A percentile compares a stretch with the other conserved stretches of the same genome.
phyloP scores from a whole-genome alignment of 129 eudicot genomes.

The Scalesia atractyloides region DNA sequence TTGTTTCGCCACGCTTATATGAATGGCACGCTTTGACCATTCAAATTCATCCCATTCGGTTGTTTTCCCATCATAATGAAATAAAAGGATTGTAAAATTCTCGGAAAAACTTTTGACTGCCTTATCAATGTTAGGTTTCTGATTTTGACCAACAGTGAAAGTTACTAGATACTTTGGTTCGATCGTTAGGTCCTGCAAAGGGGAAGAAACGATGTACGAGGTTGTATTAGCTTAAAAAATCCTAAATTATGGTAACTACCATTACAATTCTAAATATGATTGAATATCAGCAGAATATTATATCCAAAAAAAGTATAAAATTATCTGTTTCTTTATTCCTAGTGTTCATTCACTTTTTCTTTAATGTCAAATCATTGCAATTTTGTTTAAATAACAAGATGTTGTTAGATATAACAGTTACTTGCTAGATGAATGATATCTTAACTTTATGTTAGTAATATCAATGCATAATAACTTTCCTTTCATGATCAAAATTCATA shows the following conservation, averaged over 20 bases:
- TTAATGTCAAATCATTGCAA: not conserved
- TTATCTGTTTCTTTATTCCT: not conserved
- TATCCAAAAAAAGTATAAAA: constrained; percentile 19
- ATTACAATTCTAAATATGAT: not conserved
- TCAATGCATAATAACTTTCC: not conserved
- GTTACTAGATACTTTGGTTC: constrained; percentile 80
- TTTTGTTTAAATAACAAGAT: not conserved
- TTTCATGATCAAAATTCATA: not conserved
- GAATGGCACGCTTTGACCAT: constrained; percentile 92
- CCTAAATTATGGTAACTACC: not conserved
- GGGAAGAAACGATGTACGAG: not conserved
- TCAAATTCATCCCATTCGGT: constrained; percentile 92
- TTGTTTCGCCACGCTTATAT: constrained; percentile 71
- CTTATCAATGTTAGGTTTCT: constrained; percentile 61
- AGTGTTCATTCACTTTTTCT: not conserved
- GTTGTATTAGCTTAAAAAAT: constrained; percentile 5
- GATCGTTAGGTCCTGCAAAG: constrained; percentile 64
- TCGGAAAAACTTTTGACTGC: constrained; percentile 82
- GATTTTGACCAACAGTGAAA: constrained; percentile 81
- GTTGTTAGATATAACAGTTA: not conserved
- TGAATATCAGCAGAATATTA: not conserved
- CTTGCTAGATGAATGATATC: constrained; percentile 2
- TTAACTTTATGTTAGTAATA: not conserved
- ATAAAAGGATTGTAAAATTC: constrained; percentile 78
- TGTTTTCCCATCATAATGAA: constrained; percentile 88